Percentiles rank a stretch among this genome's conserved stretches.
phyloP scores from a whole-genome alignment of 805 yeast species.

The Candida mattraensis region DNA sequence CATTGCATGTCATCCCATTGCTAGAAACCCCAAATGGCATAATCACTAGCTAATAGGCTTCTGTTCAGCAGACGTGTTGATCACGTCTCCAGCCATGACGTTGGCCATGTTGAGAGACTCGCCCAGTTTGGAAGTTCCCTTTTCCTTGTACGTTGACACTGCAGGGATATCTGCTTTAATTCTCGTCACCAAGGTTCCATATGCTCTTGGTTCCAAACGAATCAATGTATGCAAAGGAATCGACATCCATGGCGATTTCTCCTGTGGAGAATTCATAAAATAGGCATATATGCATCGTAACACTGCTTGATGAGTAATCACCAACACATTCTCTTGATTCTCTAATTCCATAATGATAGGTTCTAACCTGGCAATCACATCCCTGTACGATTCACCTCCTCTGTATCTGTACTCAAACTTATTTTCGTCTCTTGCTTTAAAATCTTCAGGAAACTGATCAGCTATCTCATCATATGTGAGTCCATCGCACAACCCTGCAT shows the following conservation, averaged over 20 bases:
- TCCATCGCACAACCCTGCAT: constrained; percentile 97
- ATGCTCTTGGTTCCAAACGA: constrained; percentile 93
- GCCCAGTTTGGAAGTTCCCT: constrained; percentile 75
- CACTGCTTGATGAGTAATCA: constrained; percentile 97
- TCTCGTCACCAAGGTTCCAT: constrained; percentile 81
- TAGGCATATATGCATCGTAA: constrained; percentile 95
- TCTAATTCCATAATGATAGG: constrained; percentile 99
- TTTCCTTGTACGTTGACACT: constrained; percentile 93
- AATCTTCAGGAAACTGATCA: constrained; percentile 83
- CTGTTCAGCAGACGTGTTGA: too few relatives aligned
- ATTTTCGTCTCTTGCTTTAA: constrained; percentile 92
- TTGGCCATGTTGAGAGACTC: constrained; percentile 42
- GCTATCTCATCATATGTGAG: constrained; percentile 94
- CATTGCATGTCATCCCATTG: constrained; percentile 19
- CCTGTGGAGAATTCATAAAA: constrained; percentile 98
- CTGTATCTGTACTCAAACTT: constrained; percentile 94
- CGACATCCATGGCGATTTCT: constrained; percentile 98
- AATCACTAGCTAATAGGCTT: constrained; percentile 10
- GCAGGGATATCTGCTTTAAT: constrained; percentile 97
- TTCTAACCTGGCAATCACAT: constrained; percentile 89
- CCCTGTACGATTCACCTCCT: constrained; percentile 97
- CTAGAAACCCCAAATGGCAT: constrained; percentile 10
- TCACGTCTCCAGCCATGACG: constrained; percentile 50
- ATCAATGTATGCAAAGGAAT: constrained; percentile 95
- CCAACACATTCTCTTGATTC: constrained; percentile 92